Evolutionary conservation across 305 asterid species (phyloP), one percentile per base, ranked within the genome.

Genomic region (Vinca major): DNA sequence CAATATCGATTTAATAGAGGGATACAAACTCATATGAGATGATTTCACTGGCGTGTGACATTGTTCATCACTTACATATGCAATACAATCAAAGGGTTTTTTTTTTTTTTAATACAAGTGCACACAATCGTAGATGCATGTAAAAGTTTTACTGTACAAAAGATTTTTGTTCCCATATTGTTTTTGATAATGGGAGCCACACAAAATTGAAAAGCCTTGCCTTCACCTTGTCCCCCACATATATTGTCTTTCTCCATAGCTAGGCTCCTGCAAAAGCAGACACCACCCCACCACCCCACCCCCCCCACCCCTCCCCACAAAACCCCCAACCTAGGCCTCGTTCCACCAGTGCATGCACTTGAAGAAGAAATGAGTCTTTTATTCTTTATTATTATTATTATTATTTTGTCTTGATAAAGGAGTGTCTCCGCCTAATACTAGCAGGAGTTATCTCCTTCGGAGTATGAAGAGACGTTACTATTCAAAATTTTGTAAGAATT

Each of bases 161-260:
- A 65, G 53, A 57, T 54, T 20, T 55, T 44, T 56, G 36, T 47
- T 4, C 67, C 48, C 36, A 50, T 19, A 44, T 57, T 7, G 5
- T 7, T 41, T 51, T 62, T 48, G 78, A 65, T 47, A 74, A 72
- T 72, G 81, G 80, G 80, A 75, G 76, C 82, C 81, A 75, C 75
- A 73, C 71, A 73, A 61, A 79, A 76, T 79, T 78, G 72, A 74
- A 85, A 85, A 85, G 80, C 73, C 50, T 63, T 83, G 90, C 83
- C 77, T 76, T 88, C 85, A 80, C 84, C 71, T 71, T 80, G 90
- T 83, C 85, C 73, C 85, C 90, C 88, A 70, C 83, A 78, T 61
- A 48, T 48, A 55, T 49, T 50, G 41, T 62, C 48, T 44, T 26
- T 41, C 62, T 19, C 20, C 55, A 39, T 61, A 16, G 65, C 13